Conservation (phyloP, 1,139 yeast species). For the Saccharomyces hybrid region DNA sequence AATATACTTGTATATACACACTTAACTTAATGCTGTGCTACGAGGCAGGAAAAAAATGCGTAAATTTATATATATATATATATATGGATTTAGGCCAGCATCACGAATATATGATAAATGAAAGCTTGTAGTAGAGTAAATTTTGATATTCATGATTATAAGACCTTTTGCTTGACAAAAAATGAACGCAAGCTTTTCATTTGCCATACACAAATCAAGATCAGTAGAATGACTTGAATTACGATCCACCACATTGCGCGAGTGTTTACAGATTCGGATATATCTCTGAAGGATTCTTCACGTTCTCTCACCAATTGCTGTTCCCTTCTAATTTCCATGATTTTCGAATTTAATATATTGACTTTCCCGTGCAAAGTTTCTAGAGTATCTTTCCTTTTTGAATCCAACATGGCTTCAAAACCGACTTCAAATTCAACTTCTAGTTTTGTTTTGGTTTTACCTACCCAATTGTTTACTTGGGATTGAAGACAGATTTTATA, state of each 20-base stretch:
- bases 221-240: conserved; percentile 50
- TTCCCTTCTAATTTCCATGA: conserved; percentile 53
- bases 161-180: conserved; percentile 59
- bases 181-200: conserved; percentile 53
- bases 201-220: conserved; percentile 62
- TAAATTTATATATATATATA: too few relatives aligned
- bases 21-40: neutral
- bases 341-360: conserved; percentile 45
- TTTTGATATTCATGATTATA: conserved; percentile 29
- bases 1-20: neutral
- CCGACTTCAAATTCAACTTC: conserved; percentile 45
- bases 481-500: conserved; percentile 68
- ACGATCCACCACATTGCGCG: conserved; percentile 61
- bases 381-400: conserved; percentile 43
- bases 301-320: conserved; percentile 62
- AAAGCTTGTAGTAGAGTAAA: too few relatives aligned
- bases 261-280: conserved; percentile 57
- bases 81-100: too few relatives aligned
- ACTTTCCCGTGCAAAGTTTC: conserved; percentile 47
- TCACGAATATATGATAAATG: too few relatives aligned
- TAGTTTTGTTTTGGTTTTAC: conserved; percentile 41
- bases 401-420: conserved; percentile 44
- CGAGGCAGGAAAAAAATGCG: neutral
- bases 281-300: conserved; percentile 61
- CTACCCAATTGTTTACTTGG: conserved; percentile 53